A percentile compares a stretch with the other conserved stretches of the same genome.
These are phyloP conservation scores for Pterula multifida DNA, from an alignment of 1,284 basidiomycete species.

Conservation along the genomic window DNA sequence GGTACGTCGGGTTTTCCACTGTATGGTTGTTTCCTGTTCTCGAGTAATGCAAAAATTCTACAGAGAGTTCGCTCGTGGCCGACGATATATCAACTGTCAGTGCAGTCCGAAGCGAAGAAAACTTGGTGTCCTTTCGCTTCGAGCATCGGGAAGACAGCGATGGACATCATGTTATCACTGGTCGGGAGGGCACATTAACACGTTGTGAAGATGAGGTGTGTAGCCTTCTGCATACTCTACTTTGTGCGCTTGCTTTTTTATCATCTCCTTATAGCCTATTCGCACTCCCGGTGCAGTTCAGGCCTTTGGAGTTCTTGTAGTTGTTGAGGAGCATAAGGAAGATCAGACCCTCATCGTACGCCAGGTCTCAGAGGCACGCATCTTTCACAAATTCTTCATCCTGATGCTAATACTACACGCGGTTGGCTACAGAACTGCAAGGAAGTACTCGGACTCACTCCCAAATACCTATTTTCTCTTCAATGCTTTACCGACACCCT, in stretches of 20 bases:
- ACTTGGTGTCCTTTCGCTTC: conserved; percentile 49
- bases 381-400: conserved; percentile 1
- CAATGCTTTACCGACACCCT: conserved; percentile 71
- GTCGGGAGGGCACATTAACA: conserved; percentile 57
- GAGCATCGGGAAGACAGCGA: conserved; percentile 57
- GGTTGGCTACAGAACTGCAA: conserved; percentile 38
- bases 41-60: not conserved
- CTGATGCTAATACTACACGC: conserved; percentile 18
- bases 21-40: not conserved
- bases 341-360: conserved; percentile 47
- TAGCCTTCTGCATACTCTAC: conserved; percentile 2
- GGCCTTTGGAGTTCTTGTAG: conserved; percentile 76
- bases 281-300: conserved; percentile 79
- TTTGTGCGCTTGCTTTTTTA: not conserved
- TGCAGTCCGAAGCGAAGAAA: not conserved
- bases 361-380: conserved; percentile 71
- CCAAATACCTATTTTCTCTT: conserved; percentile 67
- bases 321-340: conserved; percentile 51
- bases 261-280: conserved; percentile 48
- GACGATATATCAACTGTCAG: not conserved
- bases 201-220: conserved; percentile 75
- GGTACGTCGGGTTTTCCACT: not conserved
- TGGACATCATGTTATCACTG: conserved; percentile 66
- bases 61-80: not conserved
- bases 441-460: conserved; percentile 64